phyloP scores from a whole-genome alignment of 495 filamentous ascomycete species.

The Aspergillus heteromorphus region DNA sequence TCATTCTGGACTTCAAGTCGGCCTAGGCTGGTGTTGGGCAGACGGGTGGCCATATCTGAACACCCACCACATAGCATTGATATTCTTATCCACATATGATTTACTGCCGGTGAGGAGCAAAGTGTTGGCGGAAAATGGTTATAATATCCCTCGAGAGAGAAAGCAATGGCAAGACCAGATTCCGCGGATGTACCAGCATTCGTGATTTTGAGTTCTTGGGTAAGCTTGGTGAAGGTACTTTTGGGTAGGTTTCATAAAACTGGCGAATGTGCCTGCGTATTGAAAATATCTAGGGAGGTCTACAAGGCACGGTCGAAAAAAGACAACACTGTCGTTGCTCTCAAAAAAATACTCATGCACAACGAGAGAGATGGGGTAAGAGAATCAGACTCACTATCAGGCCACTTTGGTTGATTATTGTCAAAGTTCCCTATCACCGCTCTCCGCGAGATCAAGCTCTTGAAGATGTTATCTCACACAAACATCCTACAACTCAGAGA shows the following conservation, averaged over 20 bases:
- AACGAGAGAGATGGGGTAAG: slow-evolving; percentile 88
- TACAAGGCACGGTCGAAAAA: slow-evolving; percentile 78
- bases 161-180: slow-evolving; percentile 44
- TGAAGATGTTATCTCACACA: slow-evolving; percentile 86
- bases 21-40: neutral
- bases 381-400: slow-evolving; percentile 5
- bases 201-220: slow-evolving; percentile 79
- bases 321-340: slow-evolving; percentile 66
- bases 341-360: slow-evolving; percentile 98
- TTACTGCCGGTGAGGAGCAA: neutral
- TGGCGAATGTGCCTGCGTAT: neutral
- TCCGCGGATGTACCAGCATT: slow-evolving; percentile 82
- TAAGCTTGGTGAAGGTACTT: slow-evolving; percentile 96
- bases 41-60: neutral
- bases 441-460: slow-evolving; percentile 92
- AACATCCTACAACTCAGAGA: slow-evolving; percentile 88
- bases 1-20: neutral
- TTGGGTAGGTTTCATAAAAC: slow-evolving; percentile 58
- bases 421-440: slow-evolving; percentile 91
- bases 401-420: slow-evolving; percentile 6
- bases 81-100: neutral
- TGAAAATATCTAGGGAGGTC: slow-evolving; percentile 61
- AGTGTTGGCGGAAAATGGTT: slow-evolving; percentile 24
- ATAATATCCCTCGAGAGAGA: slow-evolving; percentile 29
- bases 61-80: neutral